Base-by-base conservation (phyloP, 1,139 yeast species). In the Suhomyces guaymorum region DNA sequence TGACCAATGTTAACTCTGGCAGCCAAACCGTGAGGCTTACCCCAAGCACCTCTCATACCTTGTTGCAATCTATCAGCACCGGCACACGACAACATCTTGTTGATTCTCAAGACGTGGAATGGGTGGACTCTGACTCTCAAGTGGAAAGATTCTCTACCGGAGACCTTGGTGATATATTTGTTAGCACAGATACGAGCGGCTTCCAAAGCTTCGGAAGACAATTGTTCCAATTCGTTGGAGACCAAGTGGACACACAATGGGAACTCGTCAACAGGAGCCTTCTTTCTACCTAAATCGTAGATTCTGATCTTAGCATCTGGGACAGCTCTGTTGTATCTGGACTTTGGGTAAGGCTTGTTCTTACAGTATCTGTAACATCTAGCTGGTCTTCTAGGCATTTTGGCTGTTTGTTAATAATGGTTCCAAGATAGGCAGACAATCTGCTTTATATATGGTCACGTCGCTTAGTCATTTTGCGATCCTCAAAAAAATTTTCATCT, bases 1-100 rank as follows among this genome's bases (percentile, higher is more conserved):
- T 92, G 98, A 68, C 98, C 98, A 74, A 92, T 92, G 77, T 78
- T 78, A 70, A 92, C 98, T 78, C 98, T 90, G 65, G 98, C 98
- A 62, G 97, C 98, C 67, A 90, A 82, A 80, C 98, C 98, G 65
- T 90, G 96, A 66, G 98, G 98, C 80, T 92, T 92, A 87, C 98
- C 98, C 97, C 97, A 92, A 69, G 98, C 98, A 82, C 95, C 95
- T 87, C 98, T 90, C 98, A 92, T 92, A 88, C 98, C 98, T 80
- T 94, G 97, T 81, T 92, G 98, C 78, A 92, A 83, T 86, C 98
- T 88, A 90, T 92, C 98, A 71, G 98, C 98, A 86, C 98, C 98
- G 78, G 98, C 98, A 82, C 98, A 92, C 66, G 98, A 92, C 96
- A 92, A 88, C 98, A 92, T 92, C 86, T 92, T 92, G 92, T 92